Base-by-base conservation (phyloP, 2,329 filamentous ascomycete genomes). In the Mollisiaceae sp. region DNA sequence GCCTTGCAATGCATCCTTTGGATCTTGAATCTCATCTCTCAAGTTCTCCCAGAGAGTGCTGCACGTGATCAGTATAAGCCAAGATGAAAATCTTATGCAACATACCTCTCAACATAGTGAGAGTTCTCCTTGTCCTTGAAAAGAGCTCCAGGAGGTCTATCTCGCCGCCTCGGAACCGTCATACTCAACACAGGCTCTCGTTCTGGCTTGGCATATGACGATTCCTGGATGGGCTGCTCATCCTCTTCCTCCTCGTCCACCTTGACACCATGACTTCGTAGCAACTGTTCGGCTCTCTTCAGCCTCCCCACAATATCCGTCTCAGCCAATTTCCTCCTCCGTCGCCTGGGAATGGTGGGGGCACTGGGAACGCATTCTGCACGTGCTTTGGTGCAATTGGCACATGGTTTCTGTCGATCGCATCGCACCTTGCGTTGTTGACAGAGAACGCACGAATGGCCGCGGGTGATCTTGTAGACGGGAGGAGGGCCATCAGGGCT, bases 351-450 rank as follows among this genome's bases (percentile, higher is more conserved):
- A 8, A 69, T 65, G n/a, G 65, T 65, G 3, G 72, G 71, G n/a
- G 70, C 65, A 50, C 70, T 73, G 14, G 72, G 65, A 5, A 73
- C 62, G 50, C 74, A 76, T 61, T 72, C 71, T 11, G 68, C 68
- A 47, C 67, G 60, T 39, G 74, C 69, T 66, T 75, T 76, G 43
- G 72, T 63, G 52, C 74, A 76, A 57, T 75, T 75, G 1, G 72
- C 69, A 60, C 74, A 75, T 52, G 74, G 74, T 54, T 75, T 74
- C 60, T 71, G 67, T 45, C 69, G 64, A 54, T 76, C 73, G 56
- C 74, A 76, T 32, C 69, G 69, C 5, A 75, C 72, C 64, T 76
- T 76, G 18, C 74, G 67, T 56, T 75, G 73, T 59, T 74, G 72
- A 66, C 74, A 76, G 45, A 75, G 60, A n/a, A 75, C 61, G 38